Percentiles rank a stretch among this genome's conserved stretches.
Conservation (phyloP, 345 rosid species). For the Gossypium ekmanianum region DNA sequence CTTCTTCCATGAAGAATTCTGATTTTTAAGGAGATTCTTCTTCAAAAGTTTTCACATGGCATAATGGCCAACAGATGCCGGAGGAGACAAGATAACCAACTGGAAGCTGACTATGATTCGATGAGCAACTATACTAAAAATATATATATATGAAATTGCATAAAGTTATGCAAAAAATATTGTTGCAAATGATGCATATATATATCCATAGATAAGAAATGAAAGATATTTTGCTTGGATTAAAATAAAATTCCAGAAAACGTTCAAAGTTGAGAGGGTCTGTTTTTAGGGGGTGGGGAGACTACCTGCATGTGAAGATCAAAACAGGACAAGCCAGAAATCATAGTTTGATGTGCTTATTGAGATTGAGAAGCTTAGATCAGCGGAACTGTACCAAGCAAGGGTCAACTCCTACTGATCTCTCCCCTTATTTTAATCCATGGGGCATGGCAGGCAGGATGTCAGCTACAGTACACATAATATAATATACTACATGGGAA, state of each 20-base stretch:
- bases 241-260: not conserved
- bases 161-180: no score
- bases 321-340: conserved; percentile 6
- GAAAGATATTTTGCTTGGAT: not conserved
- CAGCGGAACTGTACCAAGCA: not conserved
- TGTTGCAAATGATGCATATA: not conserved
- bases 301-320: conserved; percentile 21
- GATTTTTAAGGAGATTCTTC: conserved; percentile 6
- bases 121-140: not conserved
- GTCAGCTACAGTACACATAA: conserved; percentile 14
- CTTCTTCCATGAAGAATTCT: not conserved
- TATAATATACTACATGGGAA: conserved; percentile 18
- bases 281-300: not conserved
- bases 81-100: conserved; percentile 1
- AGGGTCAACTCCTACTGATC: not conserved
- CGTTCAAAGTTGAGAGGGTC: no score
- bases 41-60: conserved; percentile 8
- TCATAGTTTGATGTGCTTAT: conserved; percentile 16
- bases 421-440: conserved; percentile 13
- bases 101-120: not conserved
- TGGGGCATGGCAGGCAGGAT: not conserved
- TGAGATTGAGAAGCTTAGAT: conserved; percentile 20
- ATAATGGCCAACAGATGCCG: not conserved
- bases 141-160: not conserved
- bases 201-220: not conserved